A percentile compares a stretch with the other conserved stretches of the same genome.
Evolutionary conservation across 2,329 filamentous ascomycete genomes (phyloP).

Genomic region (Ceratocystis alfenasii): DNA sequence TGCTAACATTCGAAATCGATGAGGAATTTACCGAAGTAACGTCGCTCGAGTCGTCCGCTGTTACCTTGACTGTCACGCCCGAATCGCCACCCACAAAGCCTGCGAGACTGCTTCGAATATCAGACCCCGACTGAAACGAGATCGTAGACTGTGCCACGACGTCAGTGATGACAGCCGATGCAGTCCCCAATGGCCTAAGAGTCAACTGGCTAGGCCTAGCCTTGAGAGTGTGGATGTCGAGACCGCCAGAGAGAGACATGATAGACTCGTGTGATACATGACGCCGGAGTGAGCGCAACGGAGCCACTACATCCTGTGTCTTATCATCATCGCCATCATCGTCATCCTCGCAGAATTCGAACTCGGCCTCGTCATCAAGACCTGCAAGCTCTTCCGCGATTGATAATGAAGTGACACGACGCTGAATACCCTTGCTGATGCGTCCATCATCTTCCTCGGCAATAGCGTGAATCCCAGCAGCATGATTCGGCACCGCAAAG

Average conservation of each 20-base stretch:
- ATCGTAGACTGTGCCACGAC: conserved; percentile 49
- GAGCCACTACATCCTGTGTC: conserved; percentile 30
- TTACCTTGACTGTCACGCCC: background rate
- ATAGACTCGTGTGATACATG: conserved; percentile 76
- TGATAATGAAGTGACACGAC: conserved; percentile 16
- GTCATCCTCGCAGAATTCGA: conserved; percentile 24
- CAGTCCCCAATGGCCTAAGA: conserved; percentile 41
- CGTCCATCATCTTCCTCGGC: conserved; percentile 32
- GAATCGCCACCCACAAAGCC: background rate
- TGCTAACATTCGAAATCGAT: conserved; percentile 12
- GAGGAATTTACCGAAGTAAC: conserved; percentile 17
- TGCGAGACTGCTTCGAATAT: conserved; percentile 19
- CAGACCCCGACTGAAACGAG: conserved; percentile 25
- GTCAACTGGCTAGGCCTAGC: conserved; percentile 64
- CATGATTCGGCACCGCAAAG: conserved; percentile 21
- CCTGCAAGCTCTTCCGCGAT: conserved; percentile 22
- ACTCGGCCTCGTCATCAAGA: conserved; percentile 23
- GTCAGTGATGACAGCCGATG: conserved; percentile 46
- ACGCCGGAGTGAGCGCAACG: conserved; percentile 45
- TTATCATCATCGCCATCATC: conserved; percentile 27
- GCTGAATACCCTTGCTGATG: background rate
- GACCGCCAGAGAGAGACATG: conserved; percentile 71
- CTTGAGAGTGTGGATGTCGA: conserved; percentile 79
- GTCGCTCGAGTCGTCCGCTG: conserved; percentile 8
- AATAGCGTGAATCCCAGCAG: conserved; percentile 28